Base-by-base conservation (phyloP, 225 moss, liverwort and hornwort species). In the Physcomitrium patens region DNA sequence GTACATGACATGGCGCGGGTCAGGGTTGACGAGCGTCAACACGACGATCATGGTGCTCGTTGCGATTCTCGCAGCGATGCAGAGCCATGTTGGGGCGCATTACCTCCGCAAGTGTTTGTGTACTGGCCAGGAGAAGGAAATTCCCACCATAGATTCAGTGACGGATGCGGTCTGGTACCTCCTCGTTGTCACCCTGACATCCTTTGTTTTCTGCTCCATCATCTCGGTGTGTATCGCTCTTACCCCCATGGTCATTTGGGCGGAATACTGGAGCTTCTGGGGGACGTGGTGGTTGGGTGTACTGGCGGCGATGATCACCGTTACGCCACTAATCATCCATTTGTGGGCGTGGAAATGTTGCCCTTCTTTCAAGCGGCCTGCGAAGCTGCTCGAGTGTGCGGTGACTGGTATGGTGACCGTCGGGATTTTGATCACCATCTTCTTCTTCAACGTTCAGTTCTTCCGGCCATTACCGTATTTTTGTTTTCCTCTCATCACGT, bases 401-500 rank as follows among this genome's bases (percentile, higher is more conserved):
- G 17, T 31, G 7, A 20, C 83, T 3, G 31, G 63, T 1, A 1
- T 59, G 23, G 57, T 9, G 31, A 53, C 72, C 2, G 1, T 67
- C 0, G 67, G 65, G 8, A 43, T 80, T n/a, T 16, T 86, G 20
- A 54, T 43, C 0, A 9, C 87, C 11, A 71, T 92, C 7, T 86
- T 93, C 61, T 66, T 89, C 28, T 42, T 83, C 41, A 60, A 73
- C 19, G 7, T 85, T 0, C 63, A 73, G 3, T 56, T 86, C 26
- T 83, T 89, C 17, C 76, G 71, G 19, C 86, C 89, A 1, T 70
- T 89, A 49, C 90, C 93, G 0, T 93, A 90, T 48, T 73, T 93
- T 12, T 84, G 87, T 49, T 93, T 86, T 55, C 93, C 89, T 3
- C 9, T 93, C 24, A 87, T 93, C 42, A 93, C 90, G 50, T 80